phyloP scores from a whole-genome alignment of 2,329 filamentous ascomycete genomes.

The Talaromyces funiculosus region DNA sequence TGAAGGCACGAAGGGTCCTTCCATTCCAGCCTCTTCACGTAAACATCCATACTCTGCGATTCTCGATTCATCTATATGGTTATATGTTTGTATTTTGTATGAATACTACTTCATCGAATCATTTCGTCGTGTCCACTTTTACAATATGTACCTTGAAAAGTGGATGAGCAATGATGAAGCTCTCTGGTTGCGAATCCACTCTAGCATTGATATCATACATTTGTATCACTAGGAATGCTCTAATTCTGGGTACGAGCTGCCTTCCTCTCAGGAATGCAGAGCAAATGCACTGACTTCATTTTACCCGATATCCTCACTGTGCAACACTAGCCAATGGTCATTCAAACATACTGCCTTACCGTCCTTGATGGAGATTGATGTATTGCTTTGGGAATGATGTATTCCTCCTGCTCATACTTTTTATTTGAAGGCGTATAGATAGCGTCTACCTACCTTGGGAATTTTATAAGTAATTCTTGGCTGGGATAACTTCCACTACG shows the following conservation, averaged over 20 bases:
- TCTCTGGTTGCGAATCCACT: not conserved
- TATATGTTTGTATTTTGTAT: no score
- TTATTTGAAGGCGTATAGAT: not conserved
- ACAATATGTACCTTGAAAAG: no score
- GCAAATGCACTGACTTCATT: conserved; percentile 1
- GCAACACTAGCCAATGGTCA: conserved; percentile 3
- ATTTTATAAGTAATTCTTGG: not conserved
- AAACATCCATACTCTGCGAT: not conserved
- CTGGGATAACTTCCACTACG: not conserved
- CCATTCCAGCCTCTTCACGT: not conserved
- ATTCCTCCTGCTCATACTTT: not conserved
- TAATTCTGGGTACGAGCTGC: not conserved
- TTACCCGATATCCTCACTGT: not conserved
- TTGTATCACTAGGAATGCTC: conserved; percentile 7
- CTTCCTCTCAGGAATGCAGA: not conserved
- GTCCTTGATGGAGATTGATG: not conserved
- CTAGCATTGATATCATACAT: not conserved
- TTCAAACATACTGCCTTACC: not conserved
- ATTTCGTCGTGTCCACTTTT: no score
- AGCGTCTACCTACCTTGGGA: not conserved
- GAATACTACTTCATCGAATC: no score
- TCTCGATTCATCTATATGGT: not conserved
- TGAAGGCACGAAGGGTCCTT: not conserved
- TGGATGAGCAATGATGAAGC: not conserved
- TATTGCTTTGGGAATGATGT: conserved; percentile 1